Base-by-base conservation (phyloP, 345 rosid genomes). In the Durio zibethinus region DNA sequence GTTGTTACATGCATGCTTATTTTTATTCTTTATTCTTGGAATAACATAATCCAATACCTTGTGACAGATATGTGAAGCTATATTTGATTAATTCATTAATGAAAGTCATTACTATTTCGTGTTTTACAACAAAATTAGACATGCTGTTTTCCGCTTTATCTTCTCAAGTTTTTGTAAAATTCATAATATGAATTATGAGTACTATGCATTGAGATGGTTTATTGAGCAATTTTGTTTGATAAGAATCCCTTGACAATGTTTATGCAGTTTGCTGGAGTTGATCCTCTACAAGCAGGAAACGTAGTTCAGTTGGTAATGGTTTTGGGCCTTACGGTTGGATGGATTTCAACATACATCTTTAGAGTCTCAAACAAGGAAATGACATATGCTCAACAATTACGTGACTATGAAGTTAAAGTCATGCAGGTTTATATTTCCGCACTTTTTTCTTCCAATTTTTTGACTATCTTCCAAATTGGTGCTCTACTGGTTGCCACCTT, bases 301-400 rank as follows among this genome's bases (percentile, higher is more conserved):
- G 93, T 91, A 20, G 96, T 95, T 53, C 94, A 93, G 82, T 81
- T 95, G 81, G 85, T 95, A 52, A 15, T 93, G 79, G 99, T 95
- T 57, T 79, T 92, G 75, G 99, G 99, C 43, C 89, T 95, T 64
- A 95, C 96, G 5, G 74, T 95, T 73, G 99, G 98, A 81, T 93
- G 99, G 99, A 90, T 95, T 64, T 90, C 92, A 2, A 95, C 96
- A 23, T 95, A 93, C 73, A 88, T 95, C 82, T 93, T 95, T 74
- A 86, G 99, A 77, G 99, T 95, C 43, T 91, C 94, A 5, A 95
- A 92, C 89, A 95, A 95, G 87, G 99, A 95, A 84, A 95, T 95
- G 98, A 95, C 98, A 1, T 92, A 95, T 62, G 97, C 98, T 59
- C 96, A 92, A 77, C 99, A 95, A 80, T 83, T 95, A 43, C 96